Conservation (phyloP, 345 rosid genomes). For the Eucalyptus curtisii region DNA sequence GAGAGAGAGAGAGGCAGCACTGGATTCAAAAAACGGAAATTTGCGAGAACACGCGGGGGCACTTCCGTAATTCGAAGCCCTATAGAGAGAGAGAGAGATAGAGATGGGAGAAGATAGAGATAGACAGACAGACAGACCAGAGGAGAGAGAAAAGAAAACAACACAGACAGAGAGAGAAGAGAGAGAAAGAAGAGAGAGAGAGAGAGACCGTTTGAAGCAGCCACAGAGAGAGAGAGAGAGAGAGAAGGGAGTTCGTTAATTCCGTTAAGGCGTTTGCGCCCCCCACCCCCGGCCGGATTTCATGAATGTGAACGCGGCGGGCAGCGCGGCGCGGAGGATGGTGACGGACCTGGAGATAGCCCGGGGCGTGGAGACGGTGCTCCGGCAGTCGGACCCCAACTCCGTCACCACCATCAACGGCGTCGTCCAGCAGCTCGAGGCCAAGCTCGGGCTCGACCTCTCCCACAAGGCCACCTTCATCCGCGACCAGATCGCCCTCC, state of each 20-base stretch:
- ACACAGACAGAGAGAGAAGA: background rate
- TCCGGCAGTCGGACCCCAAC: slow-evolving; percentile 64
- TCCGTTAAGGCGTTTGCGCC: background rate
- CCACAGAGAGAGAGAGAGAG: slow-evolving; percentile 4
- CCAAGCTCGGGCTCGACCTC: slow-evolving; percentile 71
- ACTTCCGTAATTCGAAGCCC: background rate
- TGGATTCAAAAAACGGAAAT: background rate
- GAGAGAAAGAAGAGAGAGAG: background rate
- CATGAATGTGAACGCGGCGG: slow-evolving; percentile 3
- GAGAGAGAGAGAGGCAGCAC: no score
- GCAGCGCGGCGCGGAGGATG: slow-evolving; percentile 16
- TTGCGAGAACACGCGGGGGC: background rate
- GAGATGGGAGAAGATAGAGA: background rate
- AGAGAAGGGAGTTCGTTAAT: background rate
- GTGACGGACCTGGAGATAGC: slow-evolving; percentile 89
- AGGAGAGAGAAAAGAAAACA: background rate
- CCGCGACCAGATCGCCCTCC: slow-evolving; percentile 65
- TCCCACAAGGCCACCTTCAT: slow-evolving; percentile 78
- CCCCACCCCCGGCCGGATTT: background rate
- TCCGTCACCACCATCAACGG: slow-evolving; percentile 52
- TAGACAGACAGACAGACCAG: background rate
- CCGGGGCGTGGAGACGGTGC: slow-evolving; percentile 64
- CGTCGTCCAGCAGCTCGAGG: slow-evolving; percentile 78
- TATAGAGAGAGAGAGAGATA: background rate
- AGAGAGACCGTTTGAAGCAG: background rate